These are phyloP conservation scores for Hawksworthiomyces lignivorus DNA, from an alignment of 2,329 filamentous ascomycete genomes.

Conservation along the genomic window DNA sequence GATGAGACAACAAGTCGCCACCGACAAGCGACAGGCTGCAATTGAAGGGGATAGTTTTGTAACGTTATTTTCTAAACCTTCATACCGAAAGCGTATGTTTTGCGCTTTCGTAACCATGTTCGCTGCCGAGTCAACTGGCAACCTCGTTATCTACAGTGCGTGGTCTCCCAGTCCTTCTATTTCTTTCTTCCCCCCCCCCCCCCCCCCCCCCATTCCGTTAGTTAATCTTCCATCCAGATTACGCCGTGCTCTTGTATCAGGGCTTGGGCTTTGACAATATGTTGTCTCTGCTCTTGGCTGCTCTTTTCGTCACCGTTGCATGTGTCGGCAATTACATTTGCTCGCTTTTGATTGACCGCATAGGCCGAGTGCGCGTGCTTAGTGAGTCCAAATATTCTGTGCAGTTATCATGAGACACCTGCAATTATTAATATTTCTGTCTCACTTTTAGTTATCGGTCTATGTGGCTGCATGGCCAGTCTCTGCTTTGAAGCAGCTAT, in stretches of 20 bases:
- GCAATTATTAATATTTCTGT: too few species aligned
- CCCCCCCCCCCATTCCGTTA: too few species aligned
- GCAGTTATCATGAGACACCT: too few species aligned
- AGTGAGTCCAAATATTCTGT: too few species aligned
- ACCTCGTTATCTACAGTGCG: conserved; percentile 7
- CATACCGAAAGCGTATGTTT: conserved; percentile 5
- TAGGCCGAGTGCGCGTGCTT: neutral
- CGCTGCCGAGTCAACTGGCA: neutral
- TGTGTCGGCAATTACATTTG: conserved; percentile 1
- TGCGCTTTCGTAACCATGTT: conserved; percentile 1
- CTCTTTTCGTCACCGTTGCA: conserved; percentile 2
- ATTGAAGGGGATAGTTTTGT: neutral
- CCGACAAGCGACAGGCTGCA: neutral
- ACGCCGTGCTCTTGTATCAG: conserved; percentile 1
- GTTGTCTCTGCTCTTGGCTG: conserved; percentile 2
- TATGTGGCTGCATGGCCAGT: neutral
- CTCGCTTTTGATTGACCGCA: conserved; percentile 1
- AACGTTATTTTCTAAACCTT: neutral
- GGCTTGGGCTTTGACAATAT: conserved; percentile 1
- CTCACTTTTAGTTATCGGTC: conserved; percentile 1
- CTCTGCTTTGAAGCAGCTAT: neutral
- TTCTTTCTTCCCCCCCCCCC: too few species aligned
- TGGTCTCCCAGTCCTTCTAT: too few species aligned
- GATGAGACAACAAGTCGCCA: too few species aligned
- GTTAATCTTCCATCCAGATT: neutral